These are phyloP conservation scores for Chytriomyces sp. DNA, from an alignment of 192 early-diverging fungal genomes.

Conservation along the genomic window DNA sequence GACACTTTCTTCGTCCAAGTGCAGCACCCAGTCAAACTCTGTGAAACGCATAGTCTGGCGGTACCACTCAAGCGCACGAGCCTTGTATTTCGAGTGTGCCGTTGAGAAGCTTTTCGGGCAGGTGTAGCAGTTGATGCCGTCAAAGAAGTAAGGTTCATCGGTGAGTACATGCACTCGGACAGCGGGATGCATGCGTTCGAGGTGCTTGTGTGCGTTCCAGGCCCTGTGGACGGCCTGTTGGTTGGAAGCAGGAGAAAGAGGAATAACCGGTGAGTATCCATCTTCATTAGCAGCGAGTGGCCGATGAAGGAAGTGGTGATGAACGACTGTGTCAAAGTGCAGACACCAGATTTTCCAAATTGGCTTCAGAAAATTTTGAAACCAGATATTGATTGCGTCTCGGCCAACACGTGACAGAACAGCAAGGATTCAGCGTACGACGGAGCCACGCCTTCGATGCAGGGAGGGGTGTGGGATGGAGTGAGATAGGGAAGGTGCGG, in stretches of 20 bases:
- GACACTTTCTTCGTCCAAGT: conserved; percentile 59
- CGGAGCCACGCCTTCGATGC: too few relatives aligned
- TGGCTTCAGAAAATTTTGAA: too few relatives aligned
- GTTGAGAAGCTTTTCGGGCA: conserved; percentile 53
- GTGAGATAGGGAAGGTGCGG: neutral
- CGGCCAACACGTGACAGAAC: too few relatives aligned
- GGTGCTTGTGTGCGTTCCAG: conserved; percentile 55
- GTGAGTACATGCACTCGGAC: conserved; percentile 63
- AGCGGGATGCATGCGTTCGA: conserved; percentile 54
- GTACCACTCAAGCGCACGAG: conserved; percentile 61
- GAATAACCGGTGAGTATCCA: too few relatives aligned
- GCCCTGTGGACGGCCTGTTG: conserved; percentile 49
- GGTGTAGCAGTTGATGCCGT: conserved; percentile 59
- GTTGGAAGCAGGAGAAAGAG: neutral
- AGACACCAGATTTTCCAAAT: too few relatives aligned
- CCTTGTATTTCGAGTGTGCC: conserved; percentile 54
- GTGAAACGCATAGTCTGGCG: conserved; percentile 55
- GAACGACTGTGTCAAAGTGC: too few relatives aligned
- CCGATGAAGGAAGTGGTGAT: too few relatives aligned
- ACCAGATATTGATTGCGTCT: too few relatives aligned
- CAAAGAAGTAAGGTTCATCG: conserved; percentile 60
- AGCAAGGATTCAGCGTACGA: too few relatives aligned
- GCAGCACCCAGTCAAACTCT: conserved; percentile 60
- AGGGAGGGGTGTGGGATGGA: too few relatives aligned
- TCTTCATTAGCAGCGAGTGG: too few relatives aligned